A percentile compares a stretch with the other conserved stretches of the same genome.
Evolutionary conservation across 768 basidiomycete species (phyloP).

Genomic region (Amanita rimosa): DNA sequence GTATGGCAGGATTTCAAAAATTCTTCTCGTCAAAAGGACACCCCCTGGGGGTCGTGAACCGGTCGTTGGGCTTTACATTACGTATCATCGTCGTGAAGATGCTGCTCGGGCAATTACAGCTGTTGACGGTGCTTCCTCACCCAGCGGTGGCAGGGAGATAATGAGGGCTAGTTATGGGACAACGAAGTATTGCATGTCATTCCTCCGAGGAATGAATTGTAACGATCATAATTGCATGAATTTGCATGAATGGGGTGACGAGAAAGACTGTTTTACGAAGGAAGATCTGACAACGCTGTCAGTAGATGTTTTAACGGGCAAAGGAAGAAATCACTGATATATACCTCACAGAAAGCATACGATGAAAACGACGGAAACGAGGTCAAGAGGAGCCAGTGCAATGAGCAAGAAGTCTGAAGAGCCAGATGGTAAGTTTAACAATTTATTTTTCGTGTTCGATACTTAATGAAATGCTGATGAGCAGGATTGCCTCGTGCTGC

Average conservation of each 20-base stretch:
- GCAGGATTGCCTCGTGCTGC: conserved; percentile 58
- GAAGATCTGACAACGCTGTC: conserved; percentile 91
- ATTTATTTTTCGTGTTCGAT: neutral
- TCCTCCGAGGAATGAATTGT: conserved; percentile 78
- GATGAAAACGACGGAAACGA: conserved; percentile 78
- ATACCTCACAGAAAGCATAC: conserved; percentile 66
- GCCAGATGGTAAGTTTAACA: conserved; percentile 28
- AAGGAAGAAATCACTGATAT: conserved; percentile 5
- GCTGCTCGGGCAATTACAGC: conserved; percentile 88
- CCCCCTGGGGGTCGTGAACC: conserved; percentile 61
- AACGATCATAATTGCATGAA: conserved; percentile 87
- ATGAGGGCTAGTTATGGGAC: conserved; percentile 95
- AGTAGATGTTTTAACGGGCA: conserved; percentile 10
- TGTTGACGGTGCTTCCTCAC: conserved; percentile 85
- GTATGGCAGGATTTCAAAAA: conserved; percentile 96
- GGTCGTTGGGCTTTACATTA: conserved; percentile 91
- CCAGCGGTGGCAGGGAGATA: conserved; percentile 79
- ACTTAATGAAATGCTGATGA: conserved; percentile 10
- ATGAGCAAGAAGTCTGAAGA: conserved; percentile 53
- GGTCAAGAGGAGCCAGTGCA: conserved; percentile 31
- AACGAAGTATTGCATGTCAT: conserved; percentile 95
- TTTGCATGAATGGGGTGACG: conserved; percentile 97
- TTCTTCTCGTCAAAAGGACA: conserved; percentile 84
- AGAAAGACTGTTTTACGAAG: conserved; percentile 95
- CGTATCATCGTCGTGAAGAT: conserved; percentile 89